Evolutionary conservation across 148 eudicot genomes (phyloP), one percentile per base, ranked within the genome.

Genomic region (Chenopodium quinoa): DNA sequence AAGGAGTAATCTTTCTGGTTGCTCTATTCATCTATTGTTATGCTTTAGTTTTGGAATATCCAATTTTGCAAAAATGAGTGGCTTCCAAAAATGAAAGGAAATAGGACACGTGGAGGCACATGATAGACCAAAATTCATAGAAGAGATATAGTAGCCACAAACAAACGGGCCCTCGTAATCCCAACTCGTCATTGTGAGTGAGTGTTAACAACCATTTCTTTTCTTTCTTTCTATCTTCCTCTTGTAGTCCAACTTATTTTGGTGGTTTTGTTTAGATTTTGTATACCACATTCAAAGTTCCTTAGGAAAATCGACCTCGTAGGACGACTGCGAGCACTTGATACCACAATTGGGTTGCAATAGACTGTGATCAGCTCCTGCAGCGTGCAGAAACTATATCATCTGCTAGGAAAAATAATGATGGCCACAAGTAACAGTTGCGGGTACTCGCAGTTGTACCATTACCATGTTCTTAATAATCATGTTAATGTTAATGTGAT

Each of bases 91-190:
- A 4, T 3, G 62, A 56, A 56, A 17, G 19, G 19, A 17, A 14
- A 56, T 56, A 22, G 60, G 76, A 73, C 58, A 73, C 76, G 60
- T 73, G 58, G 58, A 73, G 23, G 58, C 56, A 47, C 29, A 73
- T 46, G 76, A 31, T 8, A 4, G 20, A 50, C 16, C 22, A 5
- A 73, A 46, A 67, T 67, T 47, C 58, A 46, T 6, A 3, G 7
- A 46, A 32, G 31, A 23, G 32, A 4, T 73, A 67, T 32, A n/a
- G 19, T 17, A 73, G 76, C 76, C 76, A 73, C 75, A 20, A 44
- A 7, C 25, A n/a, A 71, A 2, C 46, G 29, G 75, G 23, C 27
- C 14, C 54, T 72, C 50, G 25, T 72, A 46, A 72, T 72, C 75
- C 75, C 44, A 37, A 34, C 32, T 16, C 74, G 23, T 72, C 75